Percentiles rank a stretch among this genome's conserved stretches.
Evolutionary conservation across 169 alveolate species (phyloP).

Genomic region (Plasmodium vinckei): DNA sequence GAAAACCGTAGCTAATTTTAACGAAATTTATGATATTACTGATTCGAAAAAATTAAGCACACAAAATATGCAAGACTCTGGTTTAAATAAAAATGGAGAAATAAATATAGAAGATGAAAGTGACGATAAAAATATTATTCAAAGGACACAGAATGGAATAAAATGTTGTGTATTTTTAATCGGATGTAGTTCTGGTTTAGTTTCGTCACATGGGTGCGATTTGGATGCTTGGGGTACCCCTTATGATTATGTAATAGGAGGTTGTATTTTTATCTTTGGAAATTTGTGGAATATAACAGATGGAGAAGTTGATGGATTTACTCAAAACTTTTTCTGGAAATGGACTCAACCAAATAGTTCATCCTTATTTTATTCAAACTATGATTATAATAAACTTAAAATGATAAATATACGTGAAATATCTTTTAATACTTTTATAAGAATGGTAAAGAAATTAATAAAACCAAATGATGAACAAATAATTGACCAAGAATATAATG

Average conservation of each 20-base stretch:
- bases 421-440: conserved; percentile 31
- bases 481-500: background rate
- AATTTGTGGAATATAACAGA: conserved; percentile 83
- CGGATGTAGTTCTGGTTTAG: conserved; percentile 84
- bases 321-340: conserved; percentile 81
- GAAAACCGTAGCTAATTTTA: conserved; percentile 32
- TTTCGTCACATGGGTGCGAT: conserved; percentile 71
- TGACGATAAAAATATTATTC: conserved; percentile 3
- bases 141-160: conserved; percentile 47
- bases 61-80: background rate
- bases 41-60: background rate
- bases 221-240: conserved; percentile 78
- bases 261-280: conserved; percentile 80
- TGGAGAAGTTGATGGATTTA: conserved; percentile 81
- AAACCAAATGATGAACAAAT: conserved; percentile 1
- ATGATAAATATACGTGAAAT: conserved; percentile 1
- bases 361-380: conserved; percentile 58
- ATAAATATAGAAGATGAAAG: background rate
- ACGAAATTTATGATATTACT: background rate
- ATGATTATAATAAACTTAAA: conserved; percentile 28
- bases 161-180: conserved; percentile 78
- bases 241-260: conserved; percentile 78
- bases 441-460: conserved; percentile 14
- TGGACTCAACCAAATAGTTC: conserved; percentile 84
- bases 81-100: conserved; percentile 5